These are phyloP conservation scores for Kandelia obovata DNA, from an alignment of 345 rosid species.

Conservation along the genomic window DNA sequence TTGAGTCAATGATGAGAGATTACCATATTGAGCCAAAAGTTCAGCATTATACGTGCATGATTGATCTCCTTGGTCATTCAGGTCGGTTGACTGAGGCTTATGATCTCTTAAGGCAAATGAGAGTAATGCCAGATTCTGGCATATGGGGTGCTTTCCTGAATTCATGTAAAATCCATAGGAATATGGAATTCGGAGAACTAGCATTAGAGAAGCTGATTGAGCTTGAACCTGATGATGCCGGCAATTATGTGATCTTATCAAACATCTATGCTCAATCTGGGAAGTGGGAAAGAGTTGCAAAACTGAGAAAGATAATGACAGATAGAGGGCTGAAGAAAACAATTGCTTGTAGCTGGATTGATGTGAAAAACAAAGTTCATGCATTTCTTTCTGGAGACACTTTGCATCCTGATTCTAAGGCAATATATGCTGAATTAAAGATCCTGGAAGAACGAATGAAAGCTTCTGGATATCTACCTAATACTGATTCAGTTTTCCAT, in stretches of 20 bases:
- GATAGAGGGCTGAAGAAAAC: conserved; percentile 35
- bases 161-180: conserved; percentile 33
- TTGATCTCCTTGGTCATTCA: conserved; percentile 38
- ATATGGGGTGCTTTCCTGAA: conserved; percentile 42
- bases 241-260: conserved; percentile 33
- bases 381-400: conserved; percentile 40
- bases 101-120: conserved; percentile 33
- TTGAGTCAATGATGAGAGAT: conserved; percentile 25
- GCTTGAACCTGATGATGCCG: conserved; percentile 35
- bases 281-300: conserved; percentile 37
- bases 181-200: conserved; percentile 34
- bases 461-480: conserved; percentile 37
- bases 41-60: conserved; percentile 42
- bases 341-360: conserved; percentile 40
- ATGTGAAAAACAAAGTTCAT: conserved; percentile 37
- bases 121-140: conserved; percentile 31
- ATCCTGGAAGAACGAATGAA: conserved; percentile 35
- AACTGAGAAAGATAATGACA: conserved; percentile 26
- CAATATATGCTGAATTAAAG: conserved; percentile 33
- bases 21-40: conserved; percentile 28
- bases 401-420: conserved; percentile 28
- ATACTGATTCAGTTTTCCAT: conserved; percentile 35
- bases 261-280: conserved; percentile 37
- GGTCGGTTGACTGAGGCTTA: conserved; percentile 38
- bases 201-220: conserved; percentile 35